phyloP scores from a whole-genome alignment of 441 rosid species.

The Pelargonium myrrhifolium region DNA sequence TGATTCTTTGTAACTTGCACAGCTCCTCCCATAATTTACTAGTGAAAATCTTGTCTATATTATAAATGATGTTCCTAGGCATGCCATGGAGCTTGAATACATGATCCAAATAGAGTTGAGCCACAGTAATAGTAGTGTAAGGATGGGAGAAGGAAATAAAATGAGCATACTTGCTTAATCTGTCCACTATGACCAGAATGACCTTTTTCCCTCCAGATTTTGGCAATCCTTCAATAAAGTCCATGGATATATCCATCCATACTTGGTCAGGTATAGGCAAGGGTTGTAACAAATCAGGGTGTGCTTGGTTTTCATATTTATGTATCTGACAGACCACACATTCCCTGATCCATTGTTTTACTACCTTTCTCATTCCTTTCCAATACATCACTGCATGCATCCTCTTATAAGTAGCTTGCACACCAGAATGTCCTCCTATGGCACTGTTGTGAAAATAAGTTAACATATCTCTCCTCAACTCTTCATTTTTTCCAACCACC shows the following conservation, averaged over 20 bases:
- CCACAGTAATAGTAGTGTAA: background rate
- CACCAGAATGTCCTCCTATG: no score
- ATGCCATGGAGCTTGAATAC: constrained; percentile 3
- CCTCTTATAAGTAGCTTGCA: no score
- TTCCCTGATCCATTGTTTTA: background rate
- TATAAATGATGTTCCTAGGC: background rate
- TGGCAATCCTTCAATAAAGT: constrained; percentile 5
- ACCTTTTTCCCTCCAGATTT: background rate
- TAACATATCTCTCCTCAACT: no score
- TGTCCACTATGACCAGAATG: constrained; percentile 15
- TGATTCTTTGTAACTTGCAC: background rate
- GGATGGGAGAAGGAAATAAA: background rate
- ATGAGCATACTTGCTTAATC: background rate
- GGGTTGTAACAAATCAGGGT: background rate
- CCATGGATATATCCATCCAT: constrained; percentile 7
- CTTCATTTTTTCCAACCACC: no score
- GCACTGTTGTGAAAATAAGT: no score
- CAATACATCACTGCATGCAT: no score
- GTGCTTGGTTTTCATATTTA: background rate
- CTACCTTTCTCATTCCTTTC: no score
- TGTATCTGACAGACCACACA: background rate
- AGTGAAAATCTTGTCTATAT: background rate
- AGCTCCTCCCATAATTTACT: background rate
- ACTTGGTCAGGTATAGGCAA: background rate
- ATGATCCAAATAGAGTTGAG: background rate